Percentiles rank a stretch among this genome's conserved stretches.
Evolutionary conservation across 1,284 basidiomycete genomes (phyloP).

Genomic region (Calocybe gambosa): DNA sequence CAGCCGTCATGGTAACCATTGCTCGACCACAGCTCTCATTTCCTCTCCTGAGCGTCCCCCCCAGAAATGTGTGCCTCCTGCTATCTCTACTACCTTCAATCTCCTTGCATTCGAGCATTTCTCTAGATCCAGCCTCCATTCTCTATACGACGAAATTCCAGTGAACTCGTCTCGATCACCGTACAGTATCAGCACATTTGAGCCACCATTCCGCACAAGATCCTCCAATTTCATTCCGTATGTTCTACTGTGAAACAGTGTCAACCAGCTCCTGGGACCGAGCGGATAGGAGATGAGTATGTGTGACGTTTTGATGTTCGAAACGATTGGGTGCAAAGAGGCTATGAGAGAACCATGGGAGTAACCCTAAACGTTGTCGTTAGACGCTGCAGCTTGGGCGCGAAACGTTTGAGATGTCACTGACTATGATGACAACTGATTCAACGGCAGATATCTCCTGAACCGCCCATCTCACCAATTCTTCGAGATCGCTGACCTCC

Average conservation of each 20-base stretch:
- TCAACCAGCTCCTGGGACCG: conserved; percentile 60
- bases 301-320: conserved; percentile 50
- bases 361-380: conserved; percentile 51
- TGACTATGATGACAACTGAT: conserved; percentile 49
- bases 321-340: conserved; percentile 48
- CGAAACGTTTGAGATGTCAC: conserved; percentile 18
- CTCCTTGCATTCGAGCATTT: conserved; percentile 11
- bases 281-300: conserved; percentile 76
- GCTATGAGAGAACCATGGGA: conserved; percentile 73
- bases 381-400: conserved; percentile 1
- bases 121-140: conserved; percentile 44
- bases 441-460: conserved; percentile 35
- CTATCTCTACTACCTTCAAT: conserved; percentile 27
- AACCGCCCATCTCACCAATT: conserved; percentile 54
- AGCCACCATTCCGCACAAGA: conserved; percentile 37
- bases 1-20: conserved; percentile 28
- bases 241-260: conserved; percentile 52
- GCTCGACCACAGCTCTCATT: conserved; percentile 20
- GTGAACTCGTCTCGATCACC: conserved; percentile 76
- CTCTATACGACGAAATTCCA: conserved; percentile 41
- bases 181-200: conserved; percentile 57
- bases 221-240: conserved; percentile 47
- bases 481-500: conserved; percentile 63
- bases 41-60: conserved; percentile 20
- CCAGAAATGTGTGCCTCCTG: conserved; percentile 41